phyloP scores from a whole-genome alignment of 306 rosid species.

The Citrullus amarus region DNA sequence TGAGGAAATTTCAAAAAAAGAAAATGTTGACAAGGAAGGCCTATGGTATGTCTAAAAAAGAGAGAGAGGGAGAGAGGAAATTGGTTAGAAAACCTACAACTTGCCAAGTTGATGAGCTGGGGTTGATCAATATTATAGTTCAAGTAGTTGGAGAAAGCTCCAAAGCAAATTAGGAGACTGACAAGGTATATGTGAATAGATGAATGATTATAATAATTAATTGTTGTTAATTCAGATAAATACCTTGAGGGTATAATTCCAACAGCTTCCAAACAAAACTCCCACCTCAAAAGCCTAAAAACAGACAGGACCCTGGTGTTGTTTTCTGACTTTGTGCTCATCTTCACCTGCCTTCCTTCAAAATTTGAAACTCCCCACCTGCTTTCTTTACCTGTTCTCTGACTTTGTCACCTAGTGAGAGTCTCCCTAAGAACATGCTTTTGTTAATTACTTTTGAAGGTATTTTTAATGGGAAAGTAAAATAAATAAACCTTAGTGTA shows the following conservation, averaged over 20 bases:
- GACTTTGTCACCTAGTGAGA: not conserved
- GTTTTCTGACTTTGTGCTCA: conserved; percentile 23
- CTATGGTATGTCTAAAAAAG: not conserved
- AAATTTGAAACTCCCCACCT: not conserved
- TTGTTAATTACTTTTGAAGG: not conserved
- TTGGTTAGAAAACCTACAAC: conserved; percentile 19
- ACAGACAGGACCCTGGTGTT: conserved; percentile 46
- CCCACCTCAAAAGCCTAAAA: conserved; percentile 66
- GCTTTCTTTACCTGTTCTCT: not conserved
- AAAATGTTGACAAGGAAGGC: not conserved
- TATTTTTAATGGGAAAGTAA: not conserved
- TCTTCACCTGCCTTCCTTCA: conserved; percentile 1
- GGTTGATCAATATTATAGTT: conserved; percentile 18
- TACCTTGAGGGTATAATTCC: conserved; percentile 40
- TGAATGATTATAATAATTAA: conserved; percentile 17
- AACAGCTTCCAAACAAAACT: conserved; percentile 57
- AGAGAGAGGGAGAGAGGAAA: conserved; percentile 1
- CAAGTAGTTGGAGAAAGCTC: conserved; percentile 42
- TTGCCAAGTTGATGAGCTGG: conserved; percentile 15
- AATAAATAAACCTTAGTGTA: not conserved
- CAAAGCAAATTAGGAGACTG: conserved; percentile 32
- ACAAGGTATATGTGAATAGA: conserved; percentile 13
- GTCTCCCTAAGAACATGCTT: not conserved
- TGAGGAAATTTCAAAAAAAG: not conserved
- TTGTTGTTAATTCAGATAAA: conserved; percentile 15